Evolutionary conservation across 768 basidiomycete genomes (phyloP).

Genomic region (Pholiota molesta): DNA sequence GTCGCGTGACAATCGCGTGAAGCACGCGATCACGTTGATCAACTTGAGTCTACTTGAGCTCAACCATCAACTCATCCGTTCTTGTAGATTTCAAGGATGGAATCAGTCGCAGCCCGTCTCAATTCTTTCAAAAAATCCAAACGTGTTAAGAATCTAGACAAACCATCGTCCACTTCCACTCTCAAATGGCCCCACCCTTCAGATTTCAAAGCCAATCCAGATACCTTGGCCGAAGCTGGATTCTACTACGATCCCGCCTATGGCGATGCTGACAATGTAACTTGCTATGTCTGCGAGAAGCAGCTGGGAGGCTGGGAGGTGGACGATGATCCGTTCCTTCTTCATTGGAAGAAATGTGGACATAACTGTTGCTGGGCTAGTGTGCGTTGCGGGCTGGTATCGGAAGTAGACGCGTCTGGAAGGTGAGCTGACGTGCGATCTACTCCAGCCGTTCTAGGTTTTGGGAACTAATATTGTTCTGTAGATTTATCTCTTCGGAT

Average conservation of each 20-base stretch:
- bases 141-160: constrained; percentile 59
- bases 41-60: constrained; percentile 9
- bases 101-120: constrained; percentile 58
- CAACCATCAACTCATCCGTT: constrained; percentile 1
- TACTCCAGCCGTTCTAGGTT: neutral
- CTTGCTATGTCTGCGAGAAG: constrained; percentile 85
- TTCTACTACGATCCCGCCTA: constrained; percentile 80
- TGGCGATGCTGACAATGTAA: constrained; percentile 73
- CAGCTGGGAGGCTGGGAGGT: constrained; percentile 84
- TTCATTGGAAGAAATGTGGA: constrained; percentile 76
- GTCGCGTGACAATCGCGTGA: constrained; percentile 42
- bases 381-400: constrained; percentile 68
- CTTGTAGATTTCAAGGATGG: constrained; percentile 39
- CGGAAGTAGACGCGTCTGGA: constrained; percentile 59
- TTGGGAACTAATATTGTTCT: constrained; percentile 8
- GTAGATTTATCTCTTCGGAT: constrained; percentile 62
- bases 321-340: constrained; percentile 82
- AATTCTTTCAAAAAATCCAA: constrained; percentile 70
- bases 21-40: constrained; percentile 17
- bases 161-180: constrained; percentile 45
- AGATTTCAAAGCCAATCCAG: constrained; percentile 68
- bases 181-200: constrained; percentile 83
- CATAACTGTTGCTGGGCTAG: constrained; percentile 78
- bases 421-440: constrained; percentile 42
- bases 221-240: constrained; percentile 82